These are phyloP conservation scores for Conticribra guillardii DNA, from an alignment of 108 stramenopile genomes.

Conservation along the genomic window DNA sequence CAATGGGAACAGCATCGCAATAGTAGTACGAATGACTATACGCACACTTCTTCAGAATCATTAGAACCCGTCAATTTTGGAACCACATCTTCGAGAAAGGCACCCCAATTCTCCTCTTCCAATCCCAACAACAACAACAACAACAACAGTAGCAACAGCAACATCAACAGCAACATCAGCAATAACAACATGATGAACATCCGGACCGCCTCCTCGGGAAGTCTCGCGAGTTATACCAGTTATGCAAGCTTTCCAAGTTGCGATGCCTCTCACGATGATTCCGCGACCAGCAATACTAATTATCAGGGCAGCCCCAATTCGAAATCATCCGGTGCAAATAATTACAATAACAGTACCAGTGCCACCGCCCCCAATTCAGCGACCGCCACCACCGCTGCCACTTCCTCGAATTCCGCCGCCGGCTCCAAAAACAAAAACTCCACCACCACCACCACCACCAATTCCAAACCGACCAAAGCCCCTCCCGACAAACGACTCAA, in stretches of 20 bases:
- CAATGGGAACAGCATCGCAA: not conserved
- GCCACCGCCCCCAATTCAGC: not conserved
- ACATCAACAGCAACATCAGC: not conserved
- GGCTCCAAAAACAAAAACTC: not conserved
- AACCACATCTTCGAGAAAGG: too few species aligned
- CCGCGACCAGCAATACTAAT: too few species aligned
- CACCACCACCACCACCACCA: not conserved
- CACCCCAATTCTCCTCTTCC: not conserved
- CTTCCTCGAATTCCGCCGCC: not conserved
- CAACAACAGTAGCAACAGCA: slow-evolving; percentile 10
- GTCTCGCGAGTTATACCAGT: not conserved
- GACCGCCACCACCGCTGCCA: not conserved
- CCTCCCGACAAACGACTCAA: slow-evolving; percentile 74
- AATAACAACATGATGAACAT: not conserved
- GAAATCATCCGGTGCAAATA: too few species aligned
- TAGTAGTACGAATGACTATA: too few species aligned
- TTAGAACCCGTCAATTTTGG: not conserved
- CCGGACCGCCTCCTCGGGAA: not conserved
- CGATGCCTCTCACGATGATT: not conserved
- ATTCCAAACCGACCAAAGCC: not conserved
- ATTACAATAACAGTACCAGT: not conserved
- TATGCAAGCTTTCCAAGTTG: not conserved
- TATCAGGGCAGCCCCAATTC: too few species aligned
- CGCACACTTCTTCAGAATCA: not conserved
- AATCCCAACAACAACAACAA: not conserved